Conservation (phyloP, 129 eudicot genomes). For the Chrysanthemum seticuspe region DNA sequence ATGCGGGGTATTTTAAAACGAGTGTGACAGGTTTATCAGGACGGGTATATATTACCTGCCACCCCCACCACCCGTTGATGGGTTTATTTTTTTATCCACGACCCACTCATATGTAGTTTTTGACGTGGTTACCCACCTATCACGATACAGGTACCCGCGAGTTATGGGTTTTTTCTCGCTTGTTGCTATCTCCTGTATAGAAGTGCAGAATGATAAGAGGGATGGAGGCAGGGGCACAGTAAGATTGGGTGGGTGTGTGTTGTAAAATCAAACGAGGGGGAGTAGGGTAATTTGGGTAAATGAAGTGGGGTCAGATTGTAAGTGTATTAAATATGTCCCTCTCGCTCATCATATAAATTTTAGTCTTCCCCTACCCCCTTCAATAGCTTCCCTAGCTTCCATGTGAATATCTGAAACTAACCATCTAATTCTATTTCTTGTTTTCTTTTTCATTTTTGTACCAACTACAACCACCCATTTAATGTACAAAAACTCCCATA, state of each 20-base stretch:
- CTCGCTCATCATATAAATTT: conserved; percentile 22
- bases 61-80: too few relatives aligned
- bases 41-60: too few relatives aligned
- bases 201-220: conserved; percentile 35
- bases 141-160: too few relatives aligned
- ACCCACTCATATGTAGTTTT: too few relatives aligned
- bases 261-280: conserved; percentile 34
- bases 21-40: too few relatives aligned
- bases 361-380: conserved; percentile 28
- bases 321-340: conserved; percentile 38
- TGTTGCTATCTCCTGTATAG: background rate
- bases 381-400: conserved; percentile 24
- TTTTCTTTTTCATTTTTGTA: conserved; percentile 15
- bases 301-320: conserved; percentile 29
- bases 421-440: background rate
- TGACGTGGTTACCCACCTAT: too few relatives aligned
- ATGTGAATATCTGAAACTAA: conserved; percentile 40
- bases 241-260: conserved; percentile 39
- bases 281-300: conserved; percentile 29
- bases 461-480: conserved; percentile 45
- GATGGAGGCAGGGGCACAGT: conserved; percentile 40
- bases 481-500: conserved; percentile 20
- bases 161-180: too few relatives aligned
- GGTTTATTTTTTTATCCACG: too few relatives aligned
- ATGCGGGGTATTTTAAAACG: too few relatives aligned